Evolutionary conservation across 164 flowering plant species (phyloP), one percentile per base, ranked within the genome.

Genomic region (Hamamelis virginiana): DNA sequence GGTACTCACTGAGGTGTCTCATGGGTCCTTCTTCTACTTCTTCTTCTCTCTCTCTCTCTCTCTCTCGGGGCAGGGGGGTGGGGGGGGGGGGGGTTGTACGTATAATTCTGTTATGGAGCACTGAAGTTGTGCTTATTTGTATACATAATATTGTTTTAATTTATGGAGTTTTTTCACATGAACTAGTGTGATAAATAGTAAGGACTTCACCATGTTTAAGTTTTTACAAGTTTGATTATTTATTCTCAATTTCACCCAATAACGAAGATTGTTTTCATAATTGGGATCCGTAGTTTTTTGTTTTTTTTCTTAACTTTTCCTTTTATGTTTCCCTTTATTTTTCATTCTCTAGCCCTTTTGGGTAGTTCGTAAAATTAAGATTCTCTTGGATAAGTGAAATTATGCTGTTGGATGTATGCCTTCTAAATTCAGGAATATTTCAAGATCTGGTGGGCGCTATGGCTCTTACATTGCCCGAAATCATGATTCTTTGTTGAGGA

Each of bases 401-500:
- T 69, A 45, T 27, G 16, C 19, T 65, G 59, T 50, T 73, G n/a
- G 47, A 21, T 59, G 33, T 25, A 1, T 46, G 67, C 14, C 52
- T 71, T 65, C 23, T 58, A 45, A 23, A 58, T 72, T 27, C 81
- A 87, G 94, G 74, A 90, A 90, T 74, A 50, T 51, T 60, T 83
- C 98, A 52, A 83, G 82, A 73, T 79, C 87, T 14, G 74, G 73
- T 78, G 72, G 56, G 64, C 72, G 47, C 9, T 79, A 82, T 59
- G 44, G 82, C 50, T 81, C 94, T 38, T 77, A 76, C 63, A 76
- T 86, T 59, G 66, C 87, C 23, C 87, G 81, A 48, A 73, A 86
- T 56, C 99, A 95, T 69, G 91, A 95, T 85, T 84, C 96, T 43
- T 61, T 95, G 46, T 70, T 95, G 80, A 89, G 76, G 80, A 85